Evolutionary conservation across 2,329 filamentous ascomycete genomes (phyloP).

Genomic region (Diplocarpon rosae): DNA sequence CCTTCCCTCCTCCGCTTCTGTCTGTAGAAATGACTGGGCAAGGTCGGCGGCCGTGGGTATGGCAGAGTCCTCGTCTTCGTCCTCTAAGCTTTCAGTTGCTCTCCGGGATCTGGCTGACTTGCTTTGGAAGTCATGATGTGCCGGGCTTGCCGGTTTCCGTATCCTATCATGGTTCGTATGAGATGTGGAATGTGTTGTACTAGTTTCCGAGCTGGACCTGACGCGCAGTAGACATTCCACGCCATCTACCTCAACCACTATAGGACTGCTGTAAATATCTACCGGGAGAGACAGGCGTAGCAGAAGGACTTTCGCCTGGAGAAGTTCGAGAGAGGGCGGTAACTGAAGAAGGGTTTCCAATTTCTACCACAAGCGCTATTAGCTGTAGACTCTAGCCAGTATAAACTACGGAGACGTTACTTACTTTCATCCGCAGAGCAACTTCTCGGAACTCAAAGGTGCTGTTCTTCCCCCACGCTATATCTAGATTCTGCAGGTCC

Average conservation of each 20-base stretch:
- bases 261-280: slow-evolving; percentile 77
- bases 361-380: slow-evolving; percentile 45
- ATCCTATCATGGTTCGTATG: slow-evolving; percentile 26
- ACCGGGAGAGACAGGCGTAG: slow-evolving; percentile 77
- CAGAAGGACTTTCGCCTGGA: slow-evolving; percentile 62
- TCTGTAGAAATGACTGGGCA: slow-evolving; percentile 67
- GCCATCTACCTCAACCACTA: slow-evolving; percentile 71
- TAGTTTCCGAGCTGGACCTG: slow-evolving; percentile 22
- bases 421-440: slow-evolving; percentile 65
- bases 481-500: slow-evolving; percentile 75
- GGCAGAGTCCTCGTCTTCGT: slow-evolving; percentile 24
- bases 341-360: slow-evolving; percentile 64
- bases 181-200: slow-evolving; percentile 25
- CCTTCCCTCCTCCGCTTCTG: slow-evolving; percentile 55
- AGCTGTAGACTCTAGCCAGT: background rate
- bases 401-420: slow-evolving; percentile 34
- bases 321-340: slow-evolving; percentile 59
- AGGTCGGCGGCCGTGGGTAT: slow-evolving; percentile 63
- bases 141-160: slow-evolving; percentile 20
- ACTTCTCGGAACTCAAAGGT: slow-evolving; percentile 82
- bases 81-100: slow-evolving; percentile 7
- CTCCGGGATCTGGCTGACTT: slow-evolving; percentile 1
- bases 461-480: slow-evolving; percentile 71
- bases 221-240: slow-evolving; percentile 61
- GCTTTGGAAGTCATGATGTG: background rate